phyloP scores from a whole-genome alignment of 371 early-diverging fungal genomes.

The Capillidium rhysosporum region DNA sequence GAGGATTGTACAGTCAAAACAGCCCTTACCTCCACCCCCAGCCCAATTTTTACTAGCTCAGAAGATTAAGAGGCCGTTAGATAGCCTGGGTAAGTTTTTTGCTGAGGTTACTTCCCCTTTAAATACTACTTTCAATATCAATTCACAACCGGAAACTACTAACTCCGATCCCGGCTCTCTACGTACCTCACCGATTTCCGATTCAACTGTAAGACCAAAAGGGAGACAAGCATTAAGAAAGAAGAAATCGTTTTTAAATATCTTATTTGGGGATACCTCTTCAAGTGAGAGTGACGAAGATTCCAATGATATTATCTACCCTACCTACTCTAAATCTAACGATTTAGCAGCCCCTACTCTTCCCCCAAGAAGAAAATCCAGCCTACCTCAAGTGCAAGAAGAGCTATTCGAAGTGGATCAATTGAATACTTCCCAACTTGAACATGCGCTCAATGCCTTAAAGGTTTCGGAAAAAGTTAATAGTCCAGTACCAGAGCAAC shows the following conservation, averaged over 20 bases:
- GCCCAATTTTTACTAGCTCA: no score
- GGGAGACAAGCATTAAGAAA: not conserved
- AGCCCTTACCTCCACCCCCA: no score
- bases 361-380: not conserved
- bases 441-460: no score
- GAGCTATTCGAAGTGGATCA: not conserved
- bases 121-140: not conserved
- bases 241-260: conserved; percentile 1
- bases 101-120: not conserved
- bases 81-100: not conserved
- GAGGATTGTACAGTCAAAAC: not conserved
- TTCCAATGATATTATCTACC: not conserved
- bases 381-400: not conserved
- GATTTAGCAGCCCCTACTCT: no score
- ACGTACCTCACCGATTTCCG: not conserved
- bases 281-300: not conserved
- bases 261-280: not conserved
- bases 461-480: not conserved
- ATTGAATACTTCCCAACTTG: no score
- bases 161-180: no score
- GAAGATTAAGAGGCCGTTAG: conserved; percentile 1
- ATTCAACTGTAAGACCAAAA: not conserved
- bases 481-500: not conserved
- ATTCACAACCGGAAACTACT: not conserved
- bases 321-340: no score